A percentile compares a stretch with the other conserved stretches of the same genome.
Conservation (phyloP, 1,284 basidiomycete species). For the Ustilago trichophora region DNA sequence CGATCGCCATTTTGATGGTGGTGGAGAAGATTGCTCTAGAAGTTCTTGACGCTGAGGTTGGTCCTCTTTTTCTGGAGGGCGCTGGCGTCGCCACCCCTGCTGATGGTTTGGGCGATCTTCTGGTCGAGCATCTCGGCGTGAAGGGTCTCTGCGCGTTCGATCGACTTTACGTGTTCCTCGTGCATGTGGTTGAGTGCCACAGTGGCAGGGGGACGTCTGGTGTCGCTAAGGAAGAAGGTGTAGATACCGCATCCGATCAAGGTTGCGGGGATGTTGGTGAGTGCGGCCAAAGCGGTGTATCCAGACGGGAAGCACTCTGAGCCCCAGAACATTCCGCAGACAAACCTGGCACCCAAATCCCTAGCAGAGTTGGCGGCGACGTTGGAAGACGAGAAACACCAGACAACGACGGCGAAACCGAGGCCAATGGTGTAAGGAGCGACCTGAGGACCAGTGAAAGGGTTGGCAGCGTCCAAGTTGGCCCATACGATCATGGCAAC, state of each 20-base stretch:
- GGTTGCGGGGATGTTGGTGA: conserved; percentile 56
- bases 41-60: conserved; percentile 46
- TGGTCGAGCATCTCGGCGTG: conserved; percentile 55
- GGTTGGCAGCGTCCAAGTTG: conserved; percentile 53
- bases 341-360: conserved; percentile 50
- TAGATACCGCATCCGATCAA: conserved; percentile 49
- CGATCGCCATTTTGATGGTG: not conserved
- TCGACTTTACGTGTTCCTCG: conserved; percentile 32
- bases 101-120: conserved; percentile 45
- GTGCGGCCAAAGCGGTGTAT: conserved; percentile 51
- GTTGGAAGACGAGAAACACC: conserved; percentile 51
- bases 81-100: conserved; percentile 46
- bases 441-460: conserved; percentile 44
- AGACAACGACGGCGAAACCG: conserved; percentile 50
- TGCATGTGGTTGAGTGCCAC: conserved; percentile 41
- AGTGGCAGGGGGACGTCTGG: conserved; percentile 45
- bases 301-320: conserved; percentile 49
- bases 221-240: conserved; percentile 59
- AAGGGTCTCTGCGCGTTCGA: conserved; percentile 32
- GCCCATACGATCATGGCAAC: conserved; percentile 57
- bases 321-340: conserved; percentile 53
- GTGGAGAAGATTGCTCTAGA: conserved; percentile 3
- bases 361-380: conserved; percentile 55
- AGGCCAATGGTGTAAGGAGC: conserved; percentile 58
- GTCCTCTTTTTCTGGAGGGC: conserved; percentile 44